These are phyloP conservation scores for Gaeumannomyces tritici DNA, from an alignment of 2,329 filamentous ascomycete species.

Conservation along the genomic window DNA sequence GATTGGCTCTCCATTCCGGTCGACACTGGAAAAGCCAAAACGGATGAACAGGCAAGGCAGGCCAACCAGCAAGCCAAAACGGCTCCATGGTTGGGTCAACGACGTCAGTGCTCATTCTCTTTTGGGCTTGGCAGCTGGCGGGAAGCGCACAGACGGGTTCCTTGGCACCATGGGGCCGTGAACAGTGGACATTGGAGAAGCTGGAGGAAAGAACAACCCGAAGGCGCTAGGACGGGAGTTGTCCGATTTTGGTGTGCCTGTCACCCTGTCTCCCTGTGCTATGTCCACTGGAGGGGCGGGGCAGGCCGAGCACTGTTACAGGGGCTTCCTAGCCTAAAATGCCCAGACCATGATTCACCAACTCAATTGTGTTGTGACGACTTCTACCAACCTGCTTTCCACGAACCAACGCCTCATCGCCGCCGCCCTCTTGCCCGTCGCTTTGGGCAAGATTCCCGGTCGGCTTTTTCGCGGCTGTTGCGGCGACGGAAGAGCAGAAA, in stretches of 20 bases:
- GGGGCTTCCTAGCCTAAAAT: too few relatives aligned
- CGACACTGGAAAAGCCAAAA: too few relatives aligned
- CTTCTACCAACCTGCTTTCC: background rate
- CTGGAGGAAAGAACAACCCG: background rate
- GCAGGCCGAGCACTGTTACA: background rate
- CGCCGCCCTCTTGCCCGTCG: too few relatives aligned
- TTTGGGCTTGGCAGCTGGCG: background rate
- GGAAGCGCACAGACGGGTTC: background rate
- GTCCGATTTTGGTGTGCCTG: background rate
- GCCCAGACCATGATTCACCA: background rate
- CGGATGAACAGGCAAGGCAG: too few relatives aligned
- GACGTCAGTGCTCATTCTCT: background rate
- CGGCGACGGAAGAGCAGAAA: too few relatives aligned
- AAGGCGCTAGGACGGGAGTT: background rate
- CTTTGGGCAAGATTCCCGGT: too few relatives aligned
- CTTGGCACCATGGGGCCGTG: background rate
- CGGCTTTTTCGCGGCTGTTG: too few relatives aligned
- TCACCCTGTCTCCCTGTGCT: too few relatives aligned
- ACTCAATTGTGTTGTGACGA: background rate
- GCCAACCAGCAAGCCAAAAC: too few relatives aligned
- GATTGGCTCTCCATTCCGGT: too few relatives aligned
- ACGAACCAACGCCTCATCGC: background rate
- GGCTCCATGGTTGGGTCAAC: background rate
- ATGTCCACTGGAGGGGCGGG: background rate
- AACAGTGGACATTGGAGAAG: background rate